These are phyloP conservation scores for Coccomyxa subellipsoidea DNA, from an alignment of 163 green algal genomes.

Conservation along the genomic window DNA sequence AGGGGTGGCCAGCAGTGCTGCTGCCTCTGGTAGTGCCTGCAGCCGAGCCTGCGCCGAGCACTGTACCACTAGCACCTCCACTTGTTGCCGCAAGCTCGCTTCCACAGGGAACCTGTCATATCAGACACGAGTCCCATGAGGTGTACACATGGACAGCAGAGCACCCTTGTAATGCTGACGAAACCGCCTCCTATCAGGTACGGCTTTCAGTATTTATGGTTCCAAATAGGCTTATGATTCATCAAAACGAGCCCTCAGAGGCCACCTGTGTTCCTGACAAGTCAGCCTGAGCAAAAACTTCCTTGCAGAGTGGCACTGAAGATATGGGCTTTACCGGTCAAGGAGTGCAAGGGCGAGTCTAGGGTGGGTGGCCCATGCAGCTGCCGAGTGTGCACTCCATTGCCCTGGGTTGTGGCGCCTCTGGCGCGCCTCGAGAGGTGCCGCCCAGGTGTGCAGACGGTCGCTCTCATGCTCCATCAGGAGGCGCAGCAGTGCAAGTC, in stretches of 20 bases:
- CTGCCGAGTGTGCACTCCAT: constrained; percentile 22
- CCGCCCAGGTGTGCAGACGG: constrained; percentile 53
- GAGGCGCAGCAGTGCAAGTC: constrained; percentile 46
- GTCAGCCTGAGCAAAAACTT: no score
- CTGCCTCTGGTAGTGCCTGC: constrained; percentile 59
- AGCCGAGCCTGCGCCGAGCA: constrained; percentile 24
- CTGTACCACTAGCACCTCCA: constrained; percentile 43
- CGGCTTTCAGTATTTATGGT: no score
- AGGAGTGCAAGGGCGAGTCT: constrained; percentile 57
- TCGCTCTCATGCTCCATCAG: constrained; percentile 49
- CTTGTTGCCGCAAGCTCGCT: background rate
- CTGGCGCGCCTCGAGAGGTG: constrained; percentile 24
- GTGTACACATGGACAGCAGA: no score
- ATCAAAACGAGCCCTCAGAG: background rate
- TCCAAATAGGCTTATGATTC: background rate
- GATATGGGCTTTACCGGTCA: constrained; percentile 37
- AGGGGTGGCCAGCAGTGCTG: constrained; percentile 58
- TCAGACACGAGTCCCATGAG: no score
- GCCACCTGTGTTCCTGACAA: no score
- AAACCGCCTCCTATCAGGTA: no score
- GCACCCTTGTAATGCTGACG: no score
- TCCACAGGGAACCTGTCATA: background rate
- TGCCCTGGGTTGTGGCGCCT: background rate
- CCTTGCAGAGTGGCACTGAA: background rate
- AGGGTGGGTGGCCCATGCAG: constrained; percentile 64